Percentiles rank a stretch among this genome's conserved stretches.
phyloP scores from a whole-genome alignment of 177 flowering plant genomes.

The Vitis hybrid region DNA sequence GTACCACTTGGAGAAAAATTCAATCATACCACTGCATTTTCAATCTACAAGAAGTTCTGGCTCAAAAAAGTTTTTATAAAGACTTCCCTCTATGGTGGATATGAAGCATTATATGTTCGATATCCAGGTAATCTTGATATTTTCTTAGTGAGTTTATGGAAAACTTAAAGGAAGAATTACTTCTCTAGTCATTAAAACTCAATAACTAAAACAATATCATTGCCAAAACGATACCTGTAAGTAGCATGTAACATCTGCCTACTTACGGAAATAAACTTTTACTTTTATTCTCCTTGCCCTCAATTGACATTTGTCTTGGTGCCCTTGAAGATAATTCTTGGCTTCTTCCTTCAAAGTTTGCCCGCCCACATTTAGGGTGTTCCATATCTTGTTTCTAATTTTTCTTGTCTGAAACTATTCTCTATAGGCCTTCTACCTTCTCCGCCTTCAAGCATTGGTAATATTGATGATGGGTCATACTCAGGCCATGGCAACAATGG shows the following conservation, averaged over 20 bases:
- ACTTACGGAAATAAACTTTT: background rate
- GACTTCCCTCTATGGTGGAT: conserved; percentile 45
- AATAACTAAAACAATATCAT: no score
- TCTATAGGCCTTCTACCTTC: conserved; percentile 66
- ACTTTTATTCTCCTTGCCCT: background rate
- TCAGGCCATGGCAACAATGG: conserved; percentile 31
- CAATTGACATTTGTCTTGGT: conserved; percentile 2
- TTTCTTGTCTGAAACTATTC: background rate
- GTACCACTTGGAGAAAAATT: conserved; percentile 47
- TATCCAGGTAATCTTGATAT: conserved; percentile 53
- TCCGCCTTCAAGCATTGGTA: conserved; percentile 44
- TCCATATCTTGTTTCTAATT: background rate
- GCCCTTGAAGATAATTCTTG: background rate
- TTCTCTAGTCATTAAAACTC: background rate
- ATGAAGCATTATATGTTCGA: conserved; percentile 53
- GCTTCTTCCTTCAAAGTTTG: background rate
- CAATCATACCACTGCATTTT: conserved; percentile 28
- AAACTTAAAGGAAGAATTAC: background rate
- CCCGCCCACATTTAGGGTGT: background rate
- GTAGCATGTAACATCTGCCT: no score
- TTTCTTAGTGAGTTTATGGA: background rate
- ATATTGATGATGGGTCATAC: conserved; percentile 27
- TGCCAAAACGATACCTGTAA: no score
- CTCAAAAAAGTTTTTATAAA: conserved; percentile 31
- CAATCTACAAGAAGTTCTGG: conserved; percentile 50